Percentiles rank a stretch among this genome's conserved stretches.
These are phyloP conservation scores for Ettlia oleoabundans DNA, from an alignment of 139 green algal species.

Conservation along the genomic window DNA sequence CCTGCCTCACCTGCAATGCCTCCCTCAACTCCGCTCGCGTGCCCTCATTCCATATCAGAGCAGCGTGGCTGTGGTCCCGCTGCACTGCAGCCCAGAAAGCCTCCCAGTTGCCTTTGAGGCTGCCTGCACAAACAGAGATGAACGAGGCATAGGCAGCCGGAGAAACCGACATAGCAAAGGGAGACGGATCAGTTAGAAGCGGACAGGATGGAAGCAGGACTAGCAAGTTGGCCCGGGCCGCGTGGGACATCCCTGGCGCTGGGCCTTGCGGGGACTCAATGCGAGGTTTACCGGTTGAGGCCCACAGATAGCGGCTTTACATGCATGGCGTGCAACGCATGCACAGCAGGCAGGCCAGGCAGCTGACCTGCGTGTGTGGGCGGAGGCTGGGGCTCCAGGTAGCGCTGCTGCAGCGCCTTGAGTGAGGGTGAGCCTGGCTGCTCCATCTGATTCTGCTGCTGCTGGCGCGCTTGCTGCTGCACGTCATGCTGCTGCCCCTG, in stretches of 20 bases:
- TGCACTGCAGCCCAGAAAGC: constrained; percentile 76
- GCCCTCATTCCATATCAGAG: constrained; percentile 91
- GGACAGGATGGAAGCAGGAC: neutral
- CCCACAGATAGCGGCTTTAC: no score
- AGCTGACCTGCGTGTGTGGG: neutral
- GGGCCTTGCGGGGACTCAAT: no score
- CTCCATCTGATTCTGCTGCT: neutral
- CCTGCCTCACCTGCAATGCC: no score
- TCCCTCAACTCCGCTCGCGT: constrained; percentile 84
- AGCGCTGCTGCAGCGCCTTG: neutral
- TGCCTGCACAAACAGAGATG: neutral
- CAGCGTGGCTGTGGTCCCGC: constrained; percentile 80
- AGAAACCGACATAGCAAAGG: neutral
- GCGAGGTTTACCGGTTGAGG: no score
- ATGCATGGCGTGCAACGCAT: neutral
- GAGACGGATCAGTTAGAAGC: neutral
- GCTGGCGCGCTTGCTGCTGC: neutral
- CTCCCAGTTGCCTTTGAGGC: constrained; percentile 80
- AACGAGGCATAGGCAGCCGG: neutral
- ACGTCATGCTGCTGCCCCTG: neutral
- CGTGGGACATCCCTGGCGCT: no score
- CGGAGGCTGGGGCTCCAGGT: neutral
- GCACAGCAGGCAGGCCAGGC: neutral
- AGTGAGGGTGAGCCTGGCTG: neutral
- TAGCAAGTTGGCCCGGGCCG: neutral